Conservation (phyloP, 78 protist species). For the Dictyostelium discoideum region DNA sequence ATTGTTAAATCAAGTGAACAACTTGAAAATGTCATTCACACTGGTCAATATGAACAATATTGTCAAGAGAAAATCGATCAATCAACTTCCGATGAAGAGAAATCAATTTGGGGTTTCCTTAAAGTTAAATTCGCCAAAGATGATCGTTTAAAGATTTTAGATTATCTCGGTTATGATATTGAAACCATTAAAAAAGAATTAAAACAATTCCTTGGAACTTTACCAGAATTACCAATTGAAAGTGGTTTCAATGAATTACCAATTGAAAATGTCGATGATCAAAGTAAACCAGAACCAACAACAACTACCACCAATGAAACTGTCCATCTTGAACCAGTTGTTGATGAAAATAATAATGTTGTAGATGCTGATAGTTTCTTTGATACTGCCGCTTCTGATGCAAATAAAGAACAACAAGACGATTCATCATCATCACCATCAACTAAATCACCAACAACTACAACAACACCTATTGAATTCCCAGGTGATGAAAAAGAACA, state of each 20-base stretch:
- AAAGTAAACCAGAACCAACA: not conserved
- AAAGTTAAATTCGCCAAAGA: constrained; percentile 54
- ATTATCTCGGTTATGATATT: constrained; percentile 73
- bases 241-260: not conserved
- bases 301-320: not conserved
- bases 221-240: constrained; percentile 45
- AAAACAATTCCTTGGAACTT: constrained; percentile 22
- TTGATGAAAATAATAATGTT: not conserved
- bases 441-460: not conserved
- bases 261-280: not conserved
- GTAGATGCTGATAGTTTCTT: not conserved
- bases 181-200: constrained; percentile 43
- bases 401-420: not conserved
- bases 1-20: constrained; percentile 27
- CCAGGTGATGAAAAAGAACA: constrained; percentile 71
- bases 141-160: constrained; percentile 43
- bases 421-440: not conserved
- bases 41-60: constrained; percentile 34
- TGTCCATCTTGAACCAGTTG: not conserved
- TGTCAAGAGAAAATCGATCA: constrained; percentile 61
- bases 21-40: constrained; percentile 25
- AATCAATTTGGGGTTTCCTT: constrained; percentile 78
- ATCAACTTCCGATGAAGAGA: constrained; percentile 39
- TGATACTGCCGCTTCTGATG: no score
- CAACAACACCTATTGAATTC: constrained; percentile 37